Evolutionary conservation across 371 early-diverging fungal species (phyloP), one percentile per base, ranked within the genome.

Genomic region (Fennellomyces sp.): DNA sequence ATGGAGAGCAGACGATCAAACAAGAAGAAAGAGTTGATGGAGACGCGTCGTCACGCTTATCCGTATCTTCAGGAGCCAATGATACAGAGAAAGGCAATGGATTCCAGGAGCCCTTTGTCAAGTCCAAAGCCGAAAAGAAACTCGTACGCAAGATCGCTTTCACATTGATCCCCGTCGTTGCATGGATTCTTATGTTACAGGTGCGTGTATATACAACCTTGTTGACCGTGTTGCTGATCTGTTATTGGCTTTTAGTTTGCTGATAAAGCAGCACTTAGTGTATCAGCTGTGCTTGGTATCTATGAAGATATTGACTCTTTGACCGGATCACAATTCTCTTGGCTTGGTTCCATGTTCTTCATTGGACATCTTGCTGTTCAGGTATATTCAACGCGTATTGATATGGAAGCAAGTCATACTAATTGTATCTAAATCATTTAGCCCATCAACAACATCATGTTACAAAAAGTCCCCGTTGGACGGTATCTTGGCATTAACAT

Each of bases 401-500:
- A n/a, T n/a, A n/a, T n/a, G n/a, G n/a, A n/a, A n/a, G n/a, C n/a
- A n/a, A n/a, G n/a, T n/a, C n/a, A n/a, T n/a, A n/a, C n/a, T n/a
- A n/a, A n/a, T n/a, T n/a, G n/a, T n/a, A n/a, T n/a, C n/a, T n/a
- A n/a, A n/a, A n/a, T n/a, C n/a, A n/a, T n/a, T 25, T 35, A 65
- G 61, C 25, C 67, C 21, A 68, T 70, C 10, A 74, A 68, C 47
- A 74, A 68, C 8, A 61, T 63, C 27, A 25, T 68, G n/a, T 51
- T 74, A 33, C 74, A 70, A 29, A 55, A 58, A 4, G 39, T 74
- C 4, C 70, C 68, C 1, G 52, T 74, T 25, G 66, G 51, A 5
- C 65, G 60, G 12, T 68, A 70, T 7, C 53, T 70, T 4, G 71
- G 71, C 11, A 17, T 31, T 4, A 31, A 33, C n/a, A 52, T 52